Conservation (phyloP, 164 flowering plant genomes). For the Nymphaea colorata region DNA sequence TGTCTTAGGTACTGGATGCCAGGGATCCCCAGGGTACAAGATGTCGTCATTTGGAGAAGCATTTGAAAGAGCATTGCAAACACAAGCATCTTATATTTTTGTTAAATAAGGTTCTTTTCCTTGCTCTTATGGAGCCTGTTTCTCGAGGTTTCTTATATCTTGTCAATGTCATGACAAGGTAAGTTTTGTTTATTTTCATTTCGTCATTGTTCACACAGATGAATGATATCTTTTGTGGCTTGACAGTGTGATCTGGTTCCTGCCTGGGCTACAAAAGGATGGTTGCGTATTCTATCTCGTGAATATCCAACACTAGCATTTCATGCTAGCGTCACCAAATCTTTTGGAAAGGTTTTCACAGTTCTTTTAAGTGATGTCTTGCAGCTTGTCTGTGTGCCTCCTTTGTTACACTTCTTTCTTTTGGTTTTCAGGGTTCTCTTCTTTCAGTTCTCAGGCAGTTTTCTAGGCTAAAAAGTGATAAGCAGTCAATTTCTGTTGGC, state of each 20-base stretch:
- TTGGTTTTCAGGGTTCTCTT: conserved; percentile 72
- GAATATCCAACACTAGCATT: conserved; percentile 96
- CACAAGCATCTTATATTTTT: conserved; percentile 87
- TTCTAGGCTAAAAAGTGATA: conserved; percentile 91
- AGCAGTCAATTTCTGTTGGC: conserved; percentile 97
- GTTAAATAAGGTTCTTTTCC: conserved; percentile 67
- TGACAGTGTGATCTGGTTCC: conserved; percentile 84
- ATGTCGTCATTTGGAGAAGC: conserved; percentile 86
- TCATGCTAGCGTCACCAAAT: conserved; percentile 93
- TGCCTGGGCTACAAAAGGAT: conserved; percentile 96
- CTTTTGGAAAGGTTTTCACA: conserved; percentile 87
- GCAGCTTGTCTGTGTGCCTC: no score
- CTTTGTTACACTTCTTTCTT: not conserved
- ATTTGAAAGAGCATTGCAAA: conserved; percentile 83
- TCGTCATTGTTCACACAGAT: not conserved
- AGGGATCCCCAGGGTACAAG: conserved; percentile 97
- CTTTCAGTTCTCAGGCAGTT: conserved; percentile 87
- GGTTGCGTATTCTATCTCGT: conserved; percentile 80
- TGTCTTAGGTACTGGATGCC: conserved; percentile 84
- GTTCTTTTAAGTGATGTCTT: not conserved
- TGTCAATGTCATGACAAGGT: not conserved
- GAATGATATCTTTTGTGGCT: not conserved
- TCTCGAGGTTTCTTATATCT: not conserved
- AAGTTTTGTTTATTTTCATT: no score
- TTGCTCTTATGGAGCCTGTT: not conserved